A percentile compares a stretch with the other conserved stretches of the same genome.
Conservation (phyloP, 2,329 filamentous ascomycete genomes). For the Annulohypoxylon truncatum region DNA sequence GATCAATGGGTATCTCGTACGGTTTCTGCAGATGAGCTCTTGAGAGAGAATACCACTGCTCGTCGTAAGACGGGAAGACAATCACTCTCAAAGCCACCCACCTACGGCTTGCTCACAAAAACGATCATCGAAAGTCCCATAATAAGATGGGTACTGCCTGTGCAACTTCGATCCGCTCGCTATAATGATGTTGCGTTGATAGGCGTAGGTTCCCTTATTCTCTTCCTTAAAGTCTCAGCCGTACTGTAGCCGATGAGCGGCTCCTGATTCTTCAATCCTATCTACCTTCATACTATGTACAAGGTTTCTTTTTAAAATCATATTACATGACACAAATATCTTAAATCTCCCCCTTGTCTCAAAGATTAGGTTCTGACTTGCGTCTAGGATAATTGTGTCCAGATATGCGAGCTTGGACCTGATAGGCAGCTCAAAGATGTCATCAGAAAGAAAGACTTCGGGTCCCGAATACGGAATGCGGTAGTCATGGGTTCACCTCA, state of each 20-base stretch:
- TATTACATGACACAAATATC: neutral
- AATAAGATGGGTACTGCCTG: conserved; percentile 81
- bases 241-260: neutral
- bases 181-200: conserved; percentile 89
- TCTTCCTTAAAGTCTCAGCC: too few species aligned
- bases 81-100: conserved; percentile 57
- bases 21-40: conserved; percentile 54
- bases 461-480: conserved; percentile 81
- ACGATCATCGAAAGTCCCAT: conserved; percentile 82
- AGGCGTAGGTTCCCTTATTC: conserved; percentile 66
- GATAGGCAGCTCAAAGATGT: conserved; percentile 80
- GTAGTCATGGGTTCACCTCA: conserved; percentile 74
- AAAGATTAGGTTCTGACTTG: conserved; percentile 29
- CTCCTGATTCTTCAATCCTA: neutral
- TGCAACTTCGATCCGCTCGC: conserved; percentile 75
- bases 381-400: conserved; percentile 77
- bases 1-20: conserved; percentile 69
- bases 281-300: neutral
- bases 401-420: conserved; percentile 78
- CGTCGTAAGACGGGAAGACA: conserved; percentile 47
- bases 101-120: conserved; percentile 79
- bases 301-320: neutral
- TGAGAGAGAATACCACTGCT: conserved; percentile 51
- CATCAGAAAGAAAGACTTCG: conserved; percentile 83
- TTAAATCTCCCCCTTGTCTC: too few species aligned